Evolutionary conservation across 495 filamentous ascomycete species (phyloP), one percentile per base, ranked within the genome.

Genomic region (Daldinia childiae): DNA sequence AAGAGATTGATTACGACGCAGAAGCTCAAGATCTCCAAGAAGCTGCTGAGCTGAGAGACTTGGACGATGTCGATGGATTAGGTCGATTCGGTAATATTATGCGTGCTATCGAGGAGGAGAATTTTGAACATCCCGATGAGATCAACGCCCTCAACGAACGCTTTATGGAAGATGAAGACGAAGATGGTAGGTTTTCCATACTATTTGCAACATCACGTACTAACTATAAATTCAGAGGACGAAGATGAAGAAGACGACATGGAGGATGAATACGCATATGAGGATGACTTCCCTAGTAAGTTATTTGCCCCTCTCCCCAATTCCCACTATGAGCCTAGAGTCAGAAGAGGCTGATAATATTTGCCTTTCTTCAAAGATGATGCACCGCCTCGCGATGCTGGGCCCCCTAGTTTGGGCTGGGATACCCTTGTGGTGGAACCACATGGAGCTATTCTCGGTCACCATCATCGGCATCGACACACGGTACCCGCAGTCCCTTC

Each of bases 181-280:
- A 88, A 74, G 89, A 89, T 34, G 88, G 88, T 81, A 81, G 76
- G 77, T 79, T 78, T 3, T 17, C 19, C 3, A 21, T 8, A 0
- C n/a, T 29, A 39, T 36, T 12, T 60, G 3, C 29, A 30, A 24
- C 19, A 24, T 48, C 43, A 15, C 19, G 8, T 55, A 57, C 73
- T 76, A 41, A 76, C 21, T 27, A 70, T 77, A 82, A 17, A 76
- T 75, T 6, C 63, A 79, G 83, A 84, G 56, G 90, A 91, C 8
- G 90, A 91, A 48, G 89, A 90, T 3, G 90, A 92, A 17, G 91
- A 92, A 57, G 91, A 93, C 32, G 92, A 94, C 52, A 81, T 86
- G 58, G 89, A 90, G 29, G 89, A 91, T 21, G 89, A 90, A 59
- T 82, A 84, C 60, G 82, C 88, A 69, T 90, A 89, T 71, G 86